phyloP scores from a whole-genome alignment of 768 basidiomycete species.

The Phylloporus arenicola region DNA sequence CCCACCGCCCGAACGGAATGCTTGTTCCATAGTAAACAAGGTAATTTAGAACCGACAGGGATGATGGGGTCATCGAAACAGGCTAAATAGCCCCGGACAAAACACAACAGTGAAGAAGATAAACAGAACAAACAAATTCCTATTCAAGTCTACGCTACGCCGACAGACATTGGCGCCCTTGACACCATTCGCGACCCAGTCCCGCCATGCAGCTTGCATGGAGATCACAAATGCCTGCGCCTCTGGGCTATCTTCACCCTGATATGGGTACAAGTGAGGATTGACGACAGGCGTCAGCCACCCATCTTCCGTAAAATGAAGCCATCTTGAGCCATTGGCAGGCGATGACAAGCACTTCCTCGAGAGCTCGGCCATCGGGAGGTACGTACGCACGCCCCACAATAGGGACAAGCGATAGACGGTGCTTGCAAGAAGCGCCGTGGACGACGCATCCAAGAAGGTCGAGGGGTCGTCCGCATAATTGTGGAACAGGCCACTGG shows the following conservation, averaged over 20 bases:
- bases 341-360: conserved; percentile 36
- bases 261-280: conserved; percentile 46
- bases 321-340: conserved; percentile 20
- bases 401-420: conserved; percentile 69
- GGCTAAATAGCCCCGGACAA: background rate
- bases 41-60: background rate
- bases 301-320: conserved; percentile 52
- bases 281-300: conserved; percentile 75
- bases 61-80: background rate
- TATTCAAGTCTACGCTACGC: background rate
- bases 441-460: conserved; percentile 71
- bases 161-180: conserved; percentile 41
- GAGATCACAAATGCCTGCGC: conserved; percentile 74
- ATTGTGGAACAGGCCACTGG: conserved; percentile 49
- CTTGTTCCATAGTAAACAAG: too few species aligned
- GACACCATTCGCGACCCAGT: conserved; percentile 60
- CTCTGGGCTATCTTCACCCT: conserved; percentile 62
- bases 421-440: conserved; percentile 68
- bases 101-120: background rate
- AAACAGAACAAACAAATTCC: background rate
- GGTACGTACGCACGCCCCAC: conserved; percentile 40
- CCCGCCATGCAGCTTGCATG: conserved; percentile 69
- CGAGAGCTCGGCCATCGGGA: conserved; percentile 54
- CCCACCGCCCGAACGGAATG: too few species aligned
- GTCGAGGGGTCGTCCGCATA: conserved; percentile 56